These are phyloP conservation scores for Parietaria judaica DNA, from an alignment of 306 rosid species.

Conservation along the genomic window DNA sequence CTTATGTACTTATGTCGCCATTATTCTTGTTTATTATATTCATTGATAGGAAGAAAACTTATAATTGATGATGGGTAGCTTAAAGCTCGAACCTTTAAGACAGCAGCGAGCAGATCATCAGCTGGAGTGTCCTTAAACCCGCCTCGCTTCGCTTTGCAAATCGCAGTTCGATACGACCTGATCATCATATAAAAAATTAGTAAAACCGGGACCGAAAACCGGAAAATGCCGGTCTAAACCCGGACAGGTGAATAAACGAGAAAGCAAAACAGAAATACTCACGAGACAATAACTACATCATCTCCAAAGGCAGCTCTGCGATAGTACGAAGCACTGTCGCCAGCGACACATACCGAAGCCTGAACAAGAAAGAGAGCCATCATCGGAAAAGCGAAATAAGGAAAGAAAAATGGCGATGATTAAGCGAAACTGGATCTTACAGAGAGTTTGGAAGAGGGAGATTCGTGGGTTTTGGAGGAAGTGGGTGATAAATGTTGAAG, in stretches of 20 bases:
- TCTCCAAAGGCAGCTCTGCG: constrained; percentile 47
- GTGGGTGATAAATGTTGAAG: constrained; percentile 64
- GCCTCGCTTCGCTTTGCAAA: constrained; percentile 83
- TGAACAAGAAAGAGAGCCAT: constrained; percentile 5
- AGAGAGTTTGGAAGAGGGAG: constrained; percentile 39
- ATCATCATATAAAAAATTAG: not conserved
- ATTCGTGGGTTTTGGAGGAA: constrained; percentile 32
- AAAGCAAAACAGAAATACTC: constrained; percentile 18
- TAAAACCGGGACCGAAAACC: constrained; percentile 8
- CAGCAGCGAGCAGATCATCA: constrained; percentile 83
- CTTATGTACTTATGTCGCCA: too few species aligned
- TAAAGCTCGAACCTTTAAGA: constrained; percentile 51
- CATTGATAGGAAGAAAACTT: too few species aligned
- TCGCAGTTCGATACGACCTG: constrained; percentile 80
- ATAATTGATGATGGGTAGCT: not conserved
- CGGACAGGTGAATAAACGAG: not conserved
- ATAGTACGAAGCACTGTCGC: constrained; percentile 31
- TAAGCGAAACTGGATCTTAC: constrained; percentile 27
- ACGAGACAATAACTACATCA: constrained; percentile 91
- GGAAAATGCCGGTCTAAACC: not conserved
- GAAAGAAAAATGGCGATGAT: not conserved
- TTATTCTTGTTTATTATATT: too few species aligned
- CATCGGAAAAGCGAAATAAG: not conserved
- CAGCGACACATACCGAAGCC: constrained; percentile 67
- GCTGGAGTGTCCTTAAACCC: constrained; percentile 83